Evolutionary conservation across 2,329 filamentous ascomycete genomes (phyloP), one percentile per base, ranked within the genome.

Genomic region (Xylariaceae sp.): DNA sequence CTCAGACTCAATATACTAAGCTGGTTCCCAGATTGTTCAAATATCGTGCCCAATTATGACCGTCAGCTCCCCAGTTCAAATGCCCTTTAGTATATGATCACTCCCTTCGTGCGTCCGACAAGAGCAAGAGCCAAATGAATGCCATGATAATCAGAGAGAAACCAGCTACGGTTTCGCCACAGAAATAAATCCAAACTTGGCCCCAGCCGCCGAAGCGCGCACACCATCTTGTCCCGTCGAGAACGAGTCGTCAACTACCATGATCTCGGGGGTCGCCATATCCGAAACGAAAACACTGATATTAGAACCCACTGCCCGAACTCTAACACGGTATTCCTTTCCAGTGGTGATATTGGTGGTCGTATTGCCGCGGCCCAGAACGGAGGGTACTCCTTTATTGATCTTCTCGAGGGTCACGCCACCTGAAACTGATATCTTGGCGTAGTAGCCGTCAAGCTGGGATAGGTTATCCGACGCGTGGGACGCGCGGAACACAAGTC

Each of bases 401-500:
- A 51, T 43, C 45, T 58, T 63, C 18, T 65, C 63, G 2, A 72
- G 55, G 1, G 62, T 37, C 7, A 68, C 57, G 13, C 47, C 53
- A 7, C 65, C 66, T 2, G 41, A 34, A 6, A 37, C 26, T 1
- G 63, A 59, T 39, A 66, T 51, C 21, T 54, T 61, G 0, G 62
- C 61, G 36, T 69, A 66, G 43, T 72, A 72, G 13, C 64, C 63
- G 18, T 37, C 51, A 22, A 70, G 68, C 0, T 65, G 65, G 4
- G 56, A 42, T 29, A 56, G 54, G 3, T 61, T 62, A 8, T 47
- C 32, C 0, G 53, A 53, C 0, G 63, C 49, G 1, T 61, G 54
- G 4, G 61, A 57, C 5, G 66, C 68, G n/a, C 71, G 67, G 58
- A 74, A 74, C 21, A 73, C 44, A 5, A 74, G 56, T 1, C 70